Conservation (phyloP, 331 rosid species). For the Malus hybrid region DNA sequence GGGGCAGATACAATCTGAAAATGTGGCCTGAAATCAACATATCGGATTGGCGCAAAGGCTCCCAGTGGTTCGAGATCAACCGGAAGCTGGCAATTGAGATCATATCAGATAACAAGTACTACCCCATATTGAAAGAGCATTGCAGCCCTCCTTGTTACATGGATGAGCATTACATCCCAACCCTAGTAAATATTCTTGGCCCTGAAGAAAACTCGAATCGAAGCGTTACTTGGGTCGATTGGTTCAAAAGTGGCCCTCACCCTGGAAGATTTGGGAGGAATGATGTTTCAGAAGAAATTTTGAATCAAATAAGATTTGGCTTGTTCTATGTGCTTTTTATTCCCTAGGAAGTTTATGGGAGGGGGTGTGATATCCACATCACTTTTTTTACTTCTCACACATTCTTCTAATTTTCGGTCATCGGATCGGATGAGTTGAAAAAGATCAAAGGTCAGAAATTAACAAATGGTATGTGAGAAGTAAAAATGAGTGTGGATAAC, state of each 20-base stretch:
- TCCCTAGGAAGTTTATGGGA: conserved; percentile 43
- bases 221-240: conserved; percentile 52
- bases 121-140: conserved; percentile 22
- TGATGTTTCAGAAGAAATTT: conserved; percentile 20
- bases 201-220: conserved; percentile 28
- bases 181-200: conserved; percentile 25
- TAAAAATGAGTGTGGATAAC: too few relatives aligned
- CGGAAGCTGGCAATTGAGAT: conserved; percentile 29
- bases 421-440: too few relatives aligned
- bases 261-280: conserved; percentile 33
- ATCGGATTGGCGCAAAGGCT: conserved; percentile 47
- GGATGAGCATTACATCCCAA: conserved; percentile 51
- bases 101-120: conserved; percentile 29
- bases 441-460: too few relatives aligned
- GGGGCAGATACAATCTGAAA: conserved; percentile 38
- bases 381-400: too few relatives aligned
- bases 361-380: neutral
- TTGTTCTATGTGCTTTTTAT: conserved; percentile 29
- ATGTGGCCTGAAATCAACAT: conserved; percentile 26
- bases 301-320: conserved; percentile 28
- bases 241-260: conserved; percentile 43
- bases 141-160: conserved; percentile 45
- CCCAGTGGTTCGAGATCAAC: conserved; percentile 45
- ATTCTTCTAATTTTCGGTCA: accelerated
- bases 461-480: accelerated